Percentiles rank a stretch among this genome's conserved stretches.
Conservation (phyloP, 108 stramenopile species). For the Nitzschia putrida region DNA sequence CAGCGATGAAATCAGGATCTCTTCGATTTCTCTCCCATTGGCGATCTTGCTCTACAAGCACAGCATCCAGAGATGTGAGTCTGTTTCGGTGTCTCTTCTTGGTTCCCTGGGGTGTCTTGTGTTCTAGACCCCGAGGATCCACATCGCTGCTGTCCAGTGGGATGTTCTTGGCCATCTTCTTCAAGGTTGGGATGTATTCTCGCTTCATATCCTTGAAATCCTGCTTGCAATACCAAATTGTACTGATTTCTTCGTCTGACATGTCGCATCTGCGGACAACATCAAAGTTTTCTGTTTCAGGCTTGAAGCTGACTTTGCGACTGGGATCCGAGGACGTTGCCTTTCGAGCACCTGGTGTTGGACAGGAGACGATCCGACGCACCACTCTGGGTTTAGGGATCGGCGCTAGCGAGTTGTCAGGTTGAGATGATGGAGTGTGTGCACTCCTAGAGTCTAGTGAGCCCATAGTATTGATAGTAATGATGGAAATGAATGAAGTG, state of each 20-base stretch:
- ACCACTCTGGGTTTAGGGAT: background rate
- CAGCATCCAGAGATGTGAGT: conserved; percentile 6
- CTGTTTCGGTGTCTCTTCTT: conserved; percentile 18
- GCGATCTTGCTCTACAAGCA: conserved; percentile 21
- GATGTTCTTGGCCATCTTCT: conserved; percentile 18
- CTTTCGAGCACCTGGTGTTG: background rate
- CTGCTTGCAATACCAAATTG: conserved; percentile 15
- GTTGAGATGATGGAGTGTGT: conserved; percentile 4
- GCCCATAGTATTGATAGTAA: background rate
- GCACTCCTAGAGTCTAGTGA: conserved; percentile 13
- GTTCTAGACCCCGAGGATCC: conserved; percentile 14
- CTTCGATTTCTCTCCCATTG: conserved; percentile 18
- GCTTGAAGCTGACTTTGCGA: background rate
- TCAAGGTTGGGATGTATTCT: conserved; percentile 11
- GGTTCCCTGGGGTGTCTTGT: conserved; percentile 22
- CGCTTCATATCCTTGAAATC: conserved; percentile 20
- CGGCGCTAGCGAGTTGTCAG: background rate
- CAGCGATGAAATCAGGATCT: conserved; percentile 11
- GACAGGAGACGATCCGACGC: conserved; percentile 10
- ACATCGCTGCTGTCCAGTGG: conserved; percentile 1
- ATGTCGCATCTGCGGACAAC: conserved; percentile 12
- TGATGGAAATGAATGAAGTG: too few relatives aligned
- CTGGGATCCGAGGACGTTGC: background rate
- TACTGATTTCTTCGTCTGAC: conserved; percentile 6
- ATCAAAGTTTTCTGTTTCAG: background rate